Percentiles rank a stretch among this genome's conserved stretches.
Conservation (phyloP, 495 filamentous ascomycete species). For the Hypoxylon crocopeplum region DNA sequence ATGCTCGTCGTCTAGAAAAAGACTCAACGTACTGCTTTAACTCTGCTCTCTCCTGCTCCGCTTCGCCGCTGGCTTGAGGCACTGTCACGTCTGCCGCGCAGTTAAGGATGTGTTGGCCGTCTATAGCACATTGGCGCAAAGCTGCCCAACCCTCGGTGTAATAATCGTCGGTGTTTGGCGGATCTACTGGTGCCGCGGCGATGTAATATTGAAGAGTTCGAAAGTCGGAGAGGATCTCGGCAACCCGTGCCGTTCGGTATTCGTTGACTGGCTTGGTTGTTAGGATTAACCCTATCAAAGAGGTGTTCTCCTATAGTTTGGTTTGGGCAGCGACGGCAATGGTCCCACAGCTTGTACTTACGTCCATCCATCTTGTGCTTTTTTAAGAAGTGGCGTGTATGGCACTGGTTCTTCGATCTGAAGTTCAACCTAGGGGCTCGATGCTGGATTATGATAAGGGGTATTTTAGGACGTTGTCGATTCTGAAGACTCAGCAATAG, state of each 20-base stretch:
- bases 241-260: conserved; percentile 78
- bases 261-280: conserved; percentile 72
- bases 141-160: conserved; percentile 80
- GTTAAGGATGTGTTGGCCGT: conserved; percentile 77
- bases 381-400: conserved; percentile 14
- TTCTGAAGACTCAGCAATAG: conserved; percentile 8
- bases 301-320: conserved; percentile 14
- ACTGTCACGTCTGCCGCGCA: conserved; percentile 69
- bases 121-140: conserved; percentile 74
- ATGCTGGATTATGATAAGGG: conserved; percentile 12
- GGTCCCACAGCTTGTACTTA: conserved; percentile 33
- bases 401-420: conserved; percentile 6
- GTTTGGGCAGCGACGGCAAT: conserved; percentile 5
- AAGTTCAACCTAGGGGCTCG: conserved; percentile 6
- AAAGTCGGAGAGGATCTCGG: conserved; percentile 86
- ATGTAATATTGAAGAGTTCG: conserved; percentile 82
- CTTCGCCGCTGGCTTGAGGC: conserved; percentile 61
- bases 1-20: not conserved
- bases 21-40: conserved; percentile 68
- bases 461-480: conserved; percentile 5
- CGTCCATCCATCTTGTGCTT: conserved; percentile 43
- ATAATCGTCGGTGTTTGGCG: conserved; percentile 68
- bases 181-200: conserved; percentile 67
- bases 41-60: conserved; percentile 76
- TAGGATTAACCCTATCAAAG: conserved; percentile 31